Base-by-base conservation (phyloP, 495 filamentous ascomycete species). In the Trichodelitschia bisporula region DNA sequence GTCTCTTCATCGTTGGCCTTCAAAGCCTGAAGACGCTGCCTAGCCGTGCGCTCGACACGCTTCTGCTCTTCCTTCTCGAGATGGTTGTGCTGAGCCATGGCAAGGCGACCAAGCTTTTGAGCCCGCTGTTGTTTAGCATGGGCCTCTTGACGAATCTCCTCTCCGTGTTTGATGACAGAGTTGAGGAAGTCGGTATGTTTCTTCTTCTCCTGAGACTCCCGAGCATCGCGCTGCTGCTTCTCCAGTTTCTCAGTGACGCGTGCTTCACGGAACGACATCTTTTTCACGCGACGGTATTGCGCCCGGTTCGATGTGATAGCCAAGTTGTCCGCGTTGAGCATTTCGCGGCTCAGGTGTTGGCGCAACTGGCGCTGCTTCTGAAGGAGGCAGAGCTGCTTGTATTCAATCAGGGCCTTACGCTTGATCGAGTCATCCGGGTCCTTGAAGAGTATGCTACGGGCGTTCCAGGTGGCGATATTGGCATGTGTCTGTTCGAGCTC, bases 41-140 rank as follows among this genome's bases (percentile, higher is more conserved):
- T 95, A 18, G 86, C 86, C 10, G 83, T 97, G 33, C 89, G 64
- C 51, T 97, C 86, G 39, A 95, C 69, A 37, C 86, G 72, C 54
- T 86, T 90, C 60, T 93, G 84, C 57, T 97, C 86, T 57, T 97
- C 86, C 49, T 92, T 91, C 52, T 95, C 86, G 51, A 95, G 93
- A 49, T 82, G 72, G 53, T 83, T 76, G 43, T 97, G 86, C 20
- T 90, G 80, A 25, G 60, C 46, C 19, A 77, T 54, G 77, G 92
- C 91, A 50, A 76, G 64, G 12, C 78, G 72, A 30, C 82, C 78
- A 31, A 93, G 53, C 52, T 89, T 93, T 44, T 78, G 70, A 38
- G 69, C 60, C 39, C 83, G 78, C 37, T 43, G 54, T 36, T 57
- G 54, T 44, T 80, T 77, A 37, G 62, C 64, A 30, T 61, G 49